Conservation (phyloP, 805 yeast genomes). For the Nematodospora valgi region DNA sequence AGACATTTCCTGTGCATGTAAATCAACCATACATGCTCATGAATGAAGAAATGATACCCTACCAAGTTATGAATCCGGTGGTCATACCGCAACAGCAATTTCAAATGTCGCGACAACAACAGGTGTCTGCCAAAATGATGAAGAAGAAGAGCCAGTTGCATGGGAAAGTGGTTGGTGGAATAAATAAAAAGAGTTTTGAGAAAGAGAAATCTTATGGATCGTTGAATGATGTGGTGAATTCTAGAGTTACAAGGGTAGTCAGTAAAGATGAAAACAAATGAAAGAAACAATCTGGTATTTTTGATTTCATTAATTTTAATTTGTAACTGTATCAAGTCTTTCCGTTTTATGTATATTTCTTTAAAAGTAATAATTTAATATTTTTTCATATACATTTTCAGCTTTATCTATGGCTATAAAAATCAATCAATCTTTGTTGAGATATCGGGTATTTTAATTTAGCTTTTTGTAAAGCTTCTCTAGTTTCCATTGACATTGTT, state of each 20-base stretch:
- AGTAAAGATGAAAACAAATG: constrained; percentile 2
- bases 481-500: constrained; percentile 4
- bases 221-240: constrained; percentile 3
- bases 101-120: constrained; percentile 1
- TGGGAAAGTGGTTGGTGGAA: constrained; percentile 1
- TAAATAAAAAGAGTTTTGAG: not conserved
- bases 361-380: not conserved
- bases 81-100: constrained; percentile 2
- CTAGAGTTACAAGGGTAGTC: constrained; percentile 3
- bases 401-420: constrained; percentile 29
- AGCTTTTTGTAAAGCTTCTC: constrained; percentile 4
- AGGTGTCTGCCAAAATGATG: not conserved
- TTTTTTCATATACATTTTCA: constrained; percentile 1
- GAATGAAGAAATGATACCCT: constrained; percentile 6
- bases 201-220: constrained; percentile 1
- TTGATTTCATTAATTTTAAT: not conserved
- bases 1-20: constrained; percentile 1
- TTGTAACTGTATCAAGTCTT: not conserved
- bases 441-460: constrained; percentile 31
- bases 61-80: not conserved
- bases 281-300: not conserved
- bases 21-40: constrained; percentile 2
- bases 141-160: constrained; percentile 5
- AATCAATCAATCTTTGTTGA: constrained; percentile 46
- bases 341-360: constrained; percentile 1